Conservation (phyloP, 352 stramenopile genomes). For the Peronosclerospora sorghi region DNA sequence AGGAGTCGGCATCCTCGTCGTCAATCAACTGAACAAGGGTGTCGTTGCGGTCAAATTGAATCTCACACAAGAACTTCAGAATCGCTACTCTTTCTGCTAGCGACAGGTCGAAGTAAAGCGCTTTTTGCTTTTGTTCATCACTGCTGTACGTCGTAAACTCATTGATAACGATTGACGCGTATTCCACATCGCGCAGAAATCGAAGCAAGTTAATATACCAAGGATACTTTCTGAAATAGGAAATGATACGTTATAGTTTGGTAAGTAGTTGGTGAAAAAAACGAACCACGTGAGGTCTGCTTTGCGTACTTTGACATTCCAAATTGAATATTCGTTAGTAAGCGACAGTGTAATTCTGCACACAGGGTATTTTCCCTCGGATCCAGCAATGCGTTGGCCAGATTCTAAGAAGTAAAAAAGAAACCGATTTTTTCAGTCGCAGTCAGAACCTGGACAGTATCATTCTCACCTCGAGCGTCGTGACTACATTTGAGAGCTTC, state of each 20-base stretch:
- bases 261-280: background rate
- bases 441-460: background rate
- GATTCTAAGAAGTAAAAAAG: slow-evolving; percentile 8
- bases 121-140: slow-evolving; percentile 14
- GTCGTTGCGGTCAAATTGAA: slow-evolving; percentile 59
- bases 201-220: slow-evolving; percentile 37
- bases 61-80: slow-evolving; percentile 52
- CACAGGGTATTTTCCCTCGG: slow-evolving; percentile 25
- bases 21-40: slow-evolving; percentile 42
- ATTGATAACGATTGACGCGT: slow-evolving; percentile 10
- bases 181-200: slow-evolving; percentile 31
- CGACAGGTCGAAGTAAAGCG: slow-evolving; percentile 34
- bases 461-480: slow-evolving; percentile 28
- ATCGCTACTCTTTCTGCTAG: slow-evolving; percentile 32
- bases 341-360: slow-evolving; percentile 32
- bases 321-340: slow-evolving; percentile 38
- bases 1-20: slow-evolving; percentile 34
- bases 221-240: slow-evolving; percentile 22
- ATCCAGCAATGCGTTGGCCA: slow-evolving; percentile 27
- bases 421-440: background rate
- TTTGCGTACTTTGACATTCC: slow-evolving; percentile 32
- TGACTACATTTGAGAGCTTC: slow-evolving; percentile 33
- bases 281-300: background rate
- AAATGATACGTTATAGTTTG: background rate
- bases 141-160: slow-evolving; percentile 10